phyloP scores from a whole-genome alignment of 352 stramenopile genomes.

The Pythium utonaiense region DNA sequence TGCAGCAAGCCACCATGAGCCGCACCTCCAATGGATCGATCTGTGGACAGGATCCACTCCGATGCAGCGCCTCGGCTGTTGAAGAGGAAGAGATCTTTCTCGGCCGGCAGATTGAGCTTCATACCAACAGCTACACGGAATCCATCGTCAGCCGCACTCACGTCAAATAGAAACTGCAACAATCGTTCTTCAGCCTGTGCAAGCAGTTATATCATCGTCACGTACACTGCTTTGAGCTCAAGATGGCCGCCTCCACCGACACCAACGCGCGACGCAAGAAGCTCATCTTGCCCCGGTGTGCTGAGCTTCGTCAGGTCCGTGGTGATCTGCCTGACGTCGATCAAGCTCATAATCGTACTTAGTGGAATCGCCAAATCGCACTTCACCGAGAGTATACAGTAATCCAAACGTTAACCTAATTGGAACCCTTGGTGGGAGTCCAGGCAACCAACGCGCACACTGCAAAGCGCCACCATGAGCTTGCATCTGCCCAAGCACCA shows the following conservation, averaged over 20 bases:
- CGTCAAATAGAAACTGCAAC: neutral
- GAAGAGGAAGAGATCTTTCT: slow-evolving; percentile 81
- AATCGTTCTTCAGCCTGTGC: neutral
- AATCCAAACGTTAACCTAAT: slow-evolving; percentile 5
- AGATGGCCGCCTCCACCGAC: slow-evolving; percentile 70
- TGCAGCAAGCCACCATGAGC: neutral
- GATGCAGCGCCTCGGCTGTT: slow-evolving; percentile 40
- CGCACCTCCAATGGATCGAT: slow-evolving; percentile 77
- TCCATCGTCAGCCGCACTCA: slow-evolving; percentile 1
- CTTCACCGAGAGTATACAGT: neutral
- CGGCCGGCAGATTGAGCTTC: slow-evolving; percentile 64
- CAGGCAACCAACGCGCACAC: neutral
- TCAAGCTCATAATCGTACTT: slow-evolving; percentile 14
- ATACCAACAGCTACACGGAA: slow-evolving; percentile 51
- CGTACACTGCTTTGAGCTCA: slow-evolving; percentile 83
- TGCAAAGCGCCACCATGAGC: slow-evolving; percentile 48
- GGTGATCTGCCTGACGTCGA: slow-evolving; percentile 6
- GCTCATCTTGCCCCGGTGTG: slow-evolving; percentile 68
- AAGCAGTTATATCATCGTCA: no score
- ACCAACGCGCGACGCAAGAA: slow-evolving; percentile 65
- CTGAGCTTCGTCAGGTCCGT: neutral
- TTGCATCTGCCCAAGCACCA: slow-evolving; percentile 82
- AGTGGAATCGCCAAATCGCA: neutral
- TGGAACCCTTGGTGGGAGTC: neutral
- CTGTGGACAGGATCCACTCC: slow-evolving; percentile 71